Evolutionary conservation across 768 basidiomycete species (phyloP).

Genomic region (Agrocybe praecox): DNA sequence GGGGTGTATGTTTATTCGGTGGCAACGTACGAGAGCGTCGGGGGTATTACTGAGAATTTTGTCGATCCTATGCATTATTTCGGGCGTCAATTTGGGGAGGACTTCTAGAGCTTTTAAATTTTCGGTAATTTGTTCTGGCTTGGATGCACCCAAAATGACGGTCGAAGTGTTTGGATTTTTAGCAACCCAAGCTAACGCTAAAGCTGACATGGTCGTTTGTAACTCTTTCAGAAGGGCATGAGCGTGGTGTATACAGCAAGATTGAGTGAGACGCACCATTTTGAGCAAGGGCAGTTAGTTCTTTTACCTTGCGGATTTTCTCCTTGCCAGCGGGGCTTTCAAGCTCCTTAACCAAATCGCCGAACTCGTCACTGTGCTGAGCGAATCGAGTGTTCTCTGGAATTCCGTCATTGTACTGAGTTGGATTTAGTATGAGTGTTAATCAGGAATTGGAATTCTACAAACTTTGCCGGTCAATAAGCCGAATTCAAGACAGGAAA

Average conservation of each 20-base stretch:
- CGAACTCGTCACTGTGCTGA: slow-evolving; percentile 41
- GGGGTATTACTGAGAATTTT: slow-evolving; percentile 60
- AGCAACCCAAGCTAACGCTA: slow-evolving; percentile 80
- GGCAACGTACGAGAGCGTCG: slow-evolving; percentile 9
- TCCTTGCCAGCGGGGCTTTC: slow-evolving; percentile 52
- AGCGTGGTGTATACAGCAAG: background rate
- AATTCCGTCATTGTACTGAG: slow-evolving; percentile 72
- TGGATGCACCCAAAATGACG: slow-evolving; percentile 68
- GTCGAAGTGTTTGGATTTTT: slow-evolving; percentile 66
- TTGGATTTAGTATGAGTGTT: background rate
- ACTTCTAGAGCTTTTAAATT: slow-evolving; percentile 75
- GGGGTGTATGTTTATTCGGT: background rate
- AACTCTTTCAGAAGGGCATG: slow-evolving; percentile 40
- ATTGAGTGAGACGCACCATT: slow-evolving; percentile 31
- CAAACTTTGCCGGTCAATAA: slow-evolving; percentile 75
- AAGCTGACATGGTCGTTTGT: slow-evolving; percentile 56
- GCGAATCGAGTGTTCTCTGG: slow-evolving; percentile 74
- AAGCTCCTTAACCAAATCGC: slow-evolving; percentile 51
- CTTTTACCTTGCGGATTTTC: slow-evolving; percentile 70
- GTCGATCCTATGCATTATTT: slow-evolving; percentile 69
- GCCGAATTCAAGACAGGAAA: slow-evolving; percentile 70
- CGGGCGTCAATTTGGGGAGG: slow-evolving; percentile 70
- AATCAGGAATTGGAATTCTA: background rate
- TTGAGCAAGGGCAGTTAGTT: slow-evolving; percentile 67
- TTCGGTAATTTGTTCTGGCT: slow-evolving; percentile 60